phyloP scores from a whole-genome alignment of 1,284 basidiomycete species.

The Trametes pubescens region DNA sequence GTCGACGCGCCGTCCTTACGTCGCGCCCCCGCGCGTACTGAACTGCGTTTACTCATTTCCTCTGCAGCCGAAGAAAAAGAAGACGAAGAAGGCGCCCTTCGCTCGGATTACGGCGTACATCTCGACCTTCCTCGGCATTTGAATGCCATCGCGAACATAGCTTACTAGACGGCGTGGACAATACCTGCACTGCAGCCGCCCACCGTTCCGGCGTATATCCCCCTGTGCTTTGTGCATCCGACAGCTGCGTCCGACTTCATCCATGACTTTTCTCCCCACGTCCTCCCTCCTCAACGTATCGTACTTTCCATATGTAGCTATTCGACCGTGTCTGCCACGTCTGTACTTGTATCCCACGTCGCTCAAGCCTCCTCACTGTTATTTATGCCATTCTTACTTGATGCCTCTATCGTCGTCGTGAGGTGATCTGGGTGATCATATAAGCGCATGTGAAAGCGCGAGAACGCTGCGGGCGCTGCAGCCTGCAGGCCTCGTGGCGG shows the following conservation, averaged over 20 bases:
- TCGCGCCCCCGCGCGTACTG: not conserved
- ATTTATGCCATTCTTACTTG: conserved; percentile 1
- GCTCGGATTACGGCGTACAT: conserved; percentile 42
- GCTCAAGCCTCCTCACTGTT: not conserved
- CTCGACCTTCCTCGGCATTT: conserved; percentile 41
- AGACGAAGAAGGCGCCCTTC: conserved; percentile 41
- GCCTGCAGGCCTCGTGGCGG: conserved; percentile 14
- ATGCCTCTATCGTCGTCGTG: too few species aligned
- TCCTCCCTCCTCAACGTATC: not conserved
- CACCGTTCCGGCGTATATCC: not conserved
- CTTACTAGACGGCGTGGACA: conserved; percentile 7
- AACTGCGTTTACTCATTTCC: not conserved
- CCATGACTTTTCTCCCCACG: not conserved
- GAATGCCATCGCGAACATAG: conserved; percentile 6
- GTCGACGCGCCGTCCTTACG: not conserved
- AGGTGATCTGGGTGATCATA: not conserved
- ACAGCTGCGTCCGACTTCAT: not conserved
- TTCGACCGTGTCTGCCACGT: not conserved
- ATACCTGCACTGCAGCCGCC: conserved; percentile 2
- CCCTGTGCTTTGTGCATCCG: not conserved
- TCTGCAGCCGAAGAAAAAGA: conserved; percentile 34
- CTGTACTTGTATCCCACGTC: conserved; percentile 13
- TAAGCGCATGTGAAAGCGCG: conserved; percentile 1
- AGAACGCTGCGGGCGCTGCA: conserved; percentile 16
- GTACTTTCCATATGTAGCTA: conserved; percentile 14